Conservation (phyloP, 2,329 filamentous ascomycete species). For the Neonectria coccinea region DNA sequence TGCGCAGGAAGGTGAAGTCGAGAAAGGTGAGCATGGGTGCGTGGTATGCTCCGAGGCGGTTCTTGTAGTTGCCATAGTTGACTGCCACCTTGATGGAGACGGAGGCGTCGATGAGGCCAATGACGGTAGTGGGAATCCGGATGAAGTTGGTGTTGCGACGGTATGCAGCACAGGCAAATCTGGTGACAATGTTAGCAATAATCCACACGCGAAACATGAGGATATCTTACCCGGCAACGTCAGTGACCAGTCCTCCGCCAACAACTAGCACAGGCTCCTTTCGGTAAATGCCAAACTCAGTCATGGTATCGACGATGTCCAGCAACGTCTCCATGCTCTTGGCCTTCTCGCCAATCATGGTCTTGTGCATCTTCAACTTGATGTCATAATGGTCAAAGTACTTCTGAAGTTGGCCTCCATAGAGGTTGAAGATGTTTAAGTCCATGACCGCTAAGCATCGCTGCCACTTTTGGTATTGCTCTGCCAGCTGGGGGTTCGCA, state of each 20-base stretch:
- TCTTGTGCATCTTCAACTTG: slow-evolving; percentile 74
- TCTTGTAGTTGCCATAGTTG: slow-evolving; percentile 82
- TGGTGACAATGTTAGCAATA: slow-evolving; percentile 42
- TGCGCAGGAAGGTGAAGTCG: slow-evolving; percentile 78
- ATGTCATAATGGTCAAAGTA: slow-evolving; percentile 76
- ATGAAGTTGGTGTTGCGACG: slow-evolving; percentile 80
- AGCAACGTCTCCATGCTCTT: slow-evolving; percentile 78
- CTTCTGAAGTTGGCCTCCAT: slow-evolving; percentile 72
- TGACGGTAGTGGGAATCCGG: slow-evolving; percentile 79
- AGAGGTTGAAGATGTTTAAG: slow-evolving; percentile 76
- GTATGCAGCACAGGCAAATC: slow-evolving; percentile 78
- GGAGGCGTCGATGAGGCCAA: slow-evolving; percentile 79
- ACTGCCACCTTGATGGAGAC: slow-evolving; percentile 84
- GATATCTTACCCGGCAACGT: slow-evolving; percentile 74
- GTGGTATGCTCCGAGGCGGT: slow-evolving; percentile 78
- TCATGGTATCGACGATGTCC: slow-evolving; percentile 80
- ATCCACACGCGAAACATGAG: slow-evolving; percentile 42
- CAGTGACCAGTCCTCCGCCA: slow-evolving; percentile 77
- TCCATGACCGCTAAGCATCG: slow-evolving; percentile 77
- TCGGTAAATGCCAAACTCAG: slow-evolving; percentile 75
- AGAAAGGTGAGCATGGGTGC: slow-evolving; percentile 79
- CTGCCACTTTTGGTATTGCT: slow-evolving; percentile 74
- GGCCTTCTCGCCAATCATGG: slow-evolving; percentile 80
- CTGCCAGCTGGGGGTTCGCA: slow-evolving; percentile 69
- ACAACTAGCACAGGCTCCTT: slow-evolving; percentile 77